Percentiles rank a stretch among this genome's conserved stretches.
These are phyloP conservation scores for Apiotrichum mycotoxinovorans DNA, from an alignment of 1,284 basidiomycete genomes.

Conservation along the genomic window DNA sequence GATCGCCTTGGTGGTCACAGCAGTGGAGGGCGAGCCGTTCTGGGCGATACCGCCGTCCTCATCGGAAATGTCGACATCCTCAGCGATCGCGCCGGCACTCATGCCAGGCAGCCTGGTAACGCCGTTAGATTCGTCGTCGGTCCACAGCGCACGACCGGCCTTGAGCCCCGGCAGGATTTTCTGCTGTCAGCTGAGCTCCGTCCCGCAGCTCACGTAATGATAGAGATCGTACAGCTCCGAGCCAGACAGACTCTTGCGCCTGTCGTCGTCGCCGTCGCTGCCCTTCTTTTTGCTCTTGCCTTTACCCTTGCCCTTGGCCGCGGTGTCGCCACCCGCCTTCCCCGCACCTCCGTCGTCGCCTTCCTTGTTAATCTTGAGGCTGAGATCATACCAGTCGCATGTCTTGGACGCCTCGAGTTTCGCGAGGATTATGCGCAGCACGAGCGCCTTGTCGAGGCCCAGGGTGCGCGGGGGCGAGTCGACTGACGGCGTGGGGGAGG, in stretches of 20 bases:
- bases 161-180: slow-evolving; percentile 30
- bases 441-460: slow-evolving; percentile 18
- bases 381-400: slow-evolving; percentile 35
- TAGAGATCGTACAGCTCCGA: slow-evolving; percentile 31
- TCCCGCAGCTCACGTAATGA: slow-evolving; percentile 31
- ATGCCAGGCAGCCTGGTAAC: neutral
- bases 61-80: neutral
- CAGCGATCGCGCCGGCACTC: neutral
- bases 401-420: slow-evolving; percentile 29
- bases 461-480: neutral
- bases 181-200: slow-evolving; percentile 15
- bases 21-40: no score
- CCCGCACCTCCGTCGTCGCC: neutral
- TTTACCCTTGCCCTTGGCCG: slow-evolving; percentile 10
- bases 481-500: neutral
- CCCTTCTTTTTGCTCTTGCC: neutral
- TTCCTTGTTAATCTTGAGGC: slow-evolving; percentile 8
- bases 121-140: neutral
- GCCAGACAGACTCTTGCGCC: slow-evolving; percentile 15
- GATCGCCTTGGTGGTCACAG: no score
- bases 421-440: slow-evolving; percentile 28
- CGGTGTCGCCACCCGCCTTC: neutral
- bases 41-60: no score
- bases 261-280: neutral
- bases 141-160: slow-evolving; percentile 24